These are phyloP conservation scores for Gymnopus androsaceus DNA, from an alignment of 1,284 basidiomycete species.

Conservation along the genomic window DNA sequence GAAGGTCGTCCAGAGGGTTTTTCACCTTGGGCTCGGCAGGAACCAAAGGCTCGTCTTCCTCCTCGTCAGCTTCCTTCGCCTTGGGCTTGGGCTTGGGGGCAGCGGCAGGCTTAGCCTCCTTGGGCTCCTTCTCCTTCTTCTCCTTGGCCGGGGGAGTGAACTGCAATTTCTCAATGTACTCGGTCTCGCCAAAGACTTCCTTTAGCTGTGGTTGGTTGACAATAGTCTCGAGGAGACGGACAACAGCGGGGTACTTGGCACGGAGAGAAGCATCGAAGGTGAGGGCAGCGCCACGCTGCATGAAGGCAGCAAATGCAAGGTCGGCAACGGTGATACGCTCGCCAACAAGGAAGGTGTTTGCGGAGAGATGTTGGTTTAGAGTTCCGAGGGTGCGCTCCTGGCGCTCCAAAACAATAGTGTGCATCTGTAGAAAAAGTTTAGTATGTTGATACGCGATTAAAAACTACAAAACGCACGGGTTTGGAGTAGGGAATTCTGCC, in stretches of 20 bases:
- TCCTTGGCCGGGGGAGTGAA: conserved; percentile 78
- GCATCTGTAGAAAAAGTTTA: conserved; percentile 45
- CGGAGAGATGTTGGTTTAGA: conserved; percentile 75
- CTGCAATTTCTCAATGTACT: conserved; percentile 72
- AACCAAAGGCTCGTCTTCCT: conserved; percentile 51
- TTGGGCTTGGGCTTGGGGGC: conserved; percentile 66
- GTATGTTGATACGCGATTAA: neutral
- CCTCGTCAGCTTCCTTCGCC: conserved; percentile 54
- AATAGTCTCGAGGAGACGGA: conserved; percentile 86
- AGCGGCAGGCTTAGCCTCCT: conserved; percentile 46
- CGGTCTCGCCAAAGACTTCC: conserved; percentile 61
- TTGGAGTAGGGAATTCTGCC: conserved; percentile 59
- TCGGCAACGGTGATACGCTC: conserved; percentile 96
- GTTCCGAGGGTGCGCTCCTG: conserved; percentile 58
- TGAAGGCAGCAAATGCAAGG: conserved; percentile 64
- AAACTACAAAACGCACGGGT: conserved; percentile 44
- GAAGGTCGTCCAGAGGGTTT: conserved; percentile 92
- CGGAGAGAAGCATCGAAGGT: conserved; percentile 70
- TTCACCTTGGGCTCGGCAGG: conserved; percentile 66
- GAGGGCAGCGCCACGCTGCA: conserved; percentile 50
- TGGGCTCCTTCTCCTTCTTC: conserved; percentile 48
- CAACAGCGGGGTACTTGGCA: conserved; percentile 71
- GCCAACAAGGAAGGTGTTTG: conserved; percentile 88
- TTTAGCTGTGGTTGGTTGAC: conserved; percentile 80
- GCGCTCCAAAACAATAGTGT: conserved; percentile 53